A percentile compares a stretch with the other conserved stretches of the same genome.
Conservation (phyloP, 768 basidiomycete species). For the Dictyophora rubrovolvata region DNA sequence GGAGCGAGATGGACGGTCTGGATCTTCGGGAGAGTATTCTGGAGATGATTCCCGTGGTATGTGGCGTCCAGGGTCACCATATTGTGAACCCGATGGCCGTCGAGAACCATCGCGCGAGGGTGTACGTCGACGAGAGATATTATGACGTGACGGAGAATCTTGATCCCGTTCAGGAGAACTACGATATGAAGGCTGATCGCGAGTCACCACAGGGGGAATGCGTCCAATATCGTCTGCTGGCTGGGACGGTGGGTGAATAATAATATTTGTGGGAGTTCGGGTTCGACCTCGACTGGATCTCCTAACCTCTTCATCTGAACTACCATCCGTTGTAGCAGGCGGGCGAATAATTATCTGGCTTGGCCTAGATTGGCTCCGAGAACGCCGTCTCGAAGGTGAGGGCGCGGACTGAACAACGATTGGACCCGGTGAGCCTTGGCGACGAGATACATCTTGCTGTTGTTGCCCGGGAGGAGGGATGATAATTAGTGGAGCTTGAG, state of each 20-base stretch:
- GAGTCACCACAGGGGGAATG: neutral
- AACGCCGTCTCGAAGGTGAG: conserved; percentile 13
- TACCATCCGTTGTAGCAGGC: neutral
- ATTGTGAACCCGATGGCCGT: neutral
- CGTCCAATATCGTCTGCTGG: neutral
- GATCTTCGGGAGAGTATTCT: neutral
- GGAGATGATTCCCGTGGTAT: neutral
- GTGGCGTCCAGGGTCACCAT: neutral
- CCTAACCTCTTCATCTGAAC: neutral
- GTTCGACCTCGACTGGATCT: neutral
- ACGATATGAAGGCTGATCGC: neutral
- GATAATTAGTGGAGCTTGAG: neutral
- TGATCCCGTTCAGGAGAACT: neutral
- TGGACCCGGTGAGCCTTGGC: conserved; percentile 19
- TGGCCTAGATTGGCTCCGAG: neutral
- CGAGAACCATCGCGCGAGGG: neutral
- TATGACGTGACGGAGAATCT: neutral
- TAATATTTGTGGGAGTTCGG: neutral
- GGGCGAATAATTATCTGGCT: neutral
- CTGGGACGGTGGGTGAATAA: neutral
- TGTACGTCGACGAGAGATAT: neutral
- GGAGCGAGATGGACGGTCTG: conserved; percentile 1
- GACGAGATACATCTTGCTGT: conserved; percentile 10
- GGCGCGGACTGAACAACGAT: conserved; percentile 22
- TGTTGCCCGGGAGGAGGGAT: conserved; percentile 12